A percentile compares a stretch with the other conserved stretches of the same genome.
Evolutionary conservation across 1,284 basidiomycete species (phyloP).

Genomic region (Peniophora sp.): DNA sequence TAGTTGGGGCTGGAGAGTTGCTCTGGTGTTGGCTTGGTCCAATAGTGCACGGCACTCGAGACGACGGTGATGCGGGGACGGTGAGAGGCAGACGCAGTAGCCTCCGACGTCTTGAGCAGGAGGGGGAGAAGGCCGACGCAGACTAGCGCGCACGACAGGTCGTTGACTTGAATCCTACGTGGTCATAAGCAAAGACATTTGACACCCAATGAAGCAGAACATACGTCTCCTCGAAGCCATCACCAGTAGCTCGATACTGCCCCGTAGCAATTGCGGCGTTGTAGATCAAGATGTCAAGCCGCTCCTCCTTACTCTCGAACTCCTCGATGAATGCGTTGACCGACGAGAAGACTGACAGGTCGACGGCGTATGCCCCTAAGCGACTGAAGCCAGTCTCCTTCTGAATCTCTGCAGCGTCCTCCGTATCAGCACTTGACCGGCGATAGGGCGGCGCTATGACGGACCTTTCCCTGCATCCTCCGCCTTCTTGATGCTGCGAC

Average conservation of each 20-base stretch:
- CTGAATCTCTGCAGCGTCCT: neutral
- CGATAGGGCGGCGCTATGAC: neutral
- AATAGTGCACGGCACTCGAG: conserved; percentile 19
- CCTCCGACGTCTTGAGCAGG: conserved; percentile 26
- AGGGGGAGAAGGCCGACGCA: conserved; percentile 32
- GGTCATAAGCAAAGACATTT: neutral
- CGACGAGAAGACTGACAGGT: conserved; percentile 18
- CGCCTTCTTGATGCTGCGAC: conserved; percentile 18
- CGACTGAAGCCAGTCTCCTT: conserved; percentile 14
- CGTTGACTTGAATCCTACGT: conserved; percentile 34
- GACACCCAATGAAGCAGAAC: neutral
- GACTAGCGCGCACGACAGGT: conserved; percentile 29
- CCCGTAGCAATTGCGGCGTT: conserved; percentile 19
- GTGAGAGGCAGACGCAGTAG: conserved; percentile 6
- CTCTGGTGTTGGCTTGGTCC: conserved; percentile 6
- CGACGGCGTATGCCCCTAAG: conserved; percentile 17
- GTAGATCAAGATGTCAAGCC: conserved; percentile 22
- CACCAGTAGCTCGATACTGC: conserved; percentile 14
- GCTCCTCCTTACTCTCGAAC: conserved; percentile 16
- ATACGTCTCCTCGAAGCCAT: conserved; percentile 23
- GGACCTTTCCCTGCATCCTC: conserved; percentile 16
- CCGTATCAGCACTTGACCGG: neutral
- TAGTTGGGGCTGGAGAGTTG: conserved; percentile 16
- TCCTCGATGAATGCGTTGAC: conserved; percentile 19
- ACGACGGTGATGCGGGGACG: conserved; percentile 17